Conservation (phyloP, 2,329 filamentous ascomycete genomes). For the Nannizziopsis barbatae region DNA sequence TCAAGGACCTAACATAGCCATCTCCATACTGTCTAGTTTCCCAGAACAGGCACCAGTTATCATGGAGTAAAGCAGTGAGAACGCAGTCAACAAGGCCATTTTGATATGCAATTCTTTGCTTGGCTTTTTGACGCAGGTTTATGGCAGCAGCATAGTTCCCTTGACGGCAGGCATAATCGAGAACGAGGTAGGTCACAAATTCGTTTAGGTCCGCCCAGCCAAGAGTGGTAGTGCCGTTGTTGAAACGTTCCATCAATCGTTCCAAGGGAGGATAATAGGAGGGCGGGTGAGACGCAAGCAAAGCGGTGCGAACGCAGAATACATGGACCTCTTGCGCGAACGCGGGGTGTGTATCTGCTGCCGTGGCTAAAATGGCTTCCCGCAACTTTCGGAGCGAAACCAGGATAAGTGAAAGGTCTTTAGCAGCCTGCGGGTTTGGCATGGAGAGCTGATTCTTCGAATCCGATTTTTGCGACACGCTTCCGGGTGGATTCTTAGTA, state of each 20-base stretch:
- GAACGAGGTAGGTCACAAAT: conserved; percentile 65
- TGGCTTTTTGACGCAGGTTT: conserved; percentile 45
- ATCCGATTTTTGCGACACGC: conserved; percentile 15
- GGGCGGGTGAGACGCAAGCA: conserved; percentile 70
- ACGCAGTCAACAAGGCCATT: conserved; percentile 60
- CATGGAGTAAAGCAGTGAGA: conserved; percentile 60
- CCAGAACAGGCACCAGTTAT: conserved; percentile 75
- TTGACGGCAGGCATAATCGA: conserved; percentile 81
- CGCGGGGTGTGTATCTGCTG: conserved; percentile 59
- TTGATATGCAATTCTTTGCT: conserved; percentile 44
- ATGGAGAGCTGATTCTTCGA: conserved; percentile 5
- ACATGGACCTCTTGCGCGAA: conserved; percentile 86
- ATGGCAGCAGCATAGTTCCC: conserved; percentile 64
- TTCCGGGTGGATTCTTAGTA: conserved; percentile 31
- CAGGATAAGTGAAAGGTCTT: conserved; percentile 62
- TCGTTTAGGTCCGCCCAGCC: conserved; percentile 64
- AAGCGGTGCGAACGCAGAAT: conserved; percentile 75
- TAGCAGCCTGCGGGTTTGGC: conserved; percentile 37
- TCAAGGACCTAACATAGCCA: conserved; percentile 64
- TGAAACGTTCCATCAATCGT: conserved; percentile 63
- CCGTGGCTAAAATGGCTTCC: conserved; percentile 66
- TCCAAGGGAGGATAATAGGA: conserved; percentile 82
- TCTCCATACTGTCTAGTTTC: conserved; percentile 60
- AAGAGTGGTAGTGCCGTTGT: conserved; percentile 53
- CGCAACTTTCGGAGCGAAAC: conserved; percentile 82